These are phyloP conservation scores for Nymphaea thermarum DNA, from an alignment of 164 flowering plant genomes.

Conservation along the genomic window DNA sequence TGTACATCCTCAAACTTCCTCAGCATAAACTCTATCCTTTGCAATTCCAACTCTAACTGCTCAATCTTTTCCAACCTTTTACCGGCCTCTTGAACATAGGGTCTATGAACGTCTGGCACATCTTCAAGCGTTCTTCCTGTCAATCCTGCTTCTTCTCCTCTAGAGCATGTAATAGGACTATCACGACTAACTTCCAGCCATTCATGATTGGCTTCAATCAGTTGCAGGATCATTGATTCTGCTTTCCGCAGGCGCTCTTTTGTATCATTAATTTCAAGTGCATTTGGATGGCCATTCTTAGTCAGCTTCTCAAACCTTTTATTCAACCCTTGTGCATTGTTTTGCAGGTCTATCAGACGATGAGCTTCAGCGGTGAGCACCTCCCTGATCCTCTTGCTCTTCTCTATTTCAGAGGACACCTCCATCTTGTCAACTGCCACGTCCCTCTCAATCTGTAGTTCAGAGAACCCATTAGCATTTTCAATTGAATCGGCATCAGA, in stretches of 20 bases:
- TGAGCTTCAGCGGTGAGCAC: slow-evolving; percentile 67
- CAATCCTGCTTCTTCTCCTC: not conserved
- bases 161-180: slow-evolving; percentile 3
- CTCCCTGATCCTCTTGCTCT: slow-evolving; percentile 49
- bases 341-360: slow-evolving; percentile 67
- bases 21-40: slow-evolving; percentile 51
- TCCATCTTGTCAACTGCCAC: slow-evolving; percentile 63
- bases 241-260: slow-evolving; percentile 66
- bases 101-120: not conserved
- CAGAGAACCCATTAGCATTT: slow-evolving; percentile 22
- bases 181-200: slow-evolving; percentile 36
- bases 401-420: slow-evolving; percentile 40
- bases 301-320: slow-evolving; percentile 43
- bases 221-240: slow-evolving; percentile 39
- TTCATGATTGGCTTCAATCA: slow-evolving; percentile 44
- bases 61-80: slow-evolving; percentile 75
- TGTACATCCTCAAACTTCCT: slow-evolving; percentile 51
- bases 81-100: not conserved
- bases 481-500: slow-evolving; percentile 10
- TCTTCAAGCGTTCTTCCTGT: not conserved
- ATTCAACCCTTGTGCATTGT: slow-evolving; percentile 60
- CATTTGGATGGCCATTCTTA: slow-evolving; percentile 37
- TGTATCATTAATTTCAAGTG: slow-evolving; percentile 36
- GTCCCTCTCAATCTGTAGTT: slow-evolving; percentile 41
- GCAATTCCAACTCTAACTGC: slow-evolving; percentile 67